Evolutionary conservation across 1,284 basidiomycete species (phyloP).

Genomic region (Phaffia rhodozyma): DNA sequence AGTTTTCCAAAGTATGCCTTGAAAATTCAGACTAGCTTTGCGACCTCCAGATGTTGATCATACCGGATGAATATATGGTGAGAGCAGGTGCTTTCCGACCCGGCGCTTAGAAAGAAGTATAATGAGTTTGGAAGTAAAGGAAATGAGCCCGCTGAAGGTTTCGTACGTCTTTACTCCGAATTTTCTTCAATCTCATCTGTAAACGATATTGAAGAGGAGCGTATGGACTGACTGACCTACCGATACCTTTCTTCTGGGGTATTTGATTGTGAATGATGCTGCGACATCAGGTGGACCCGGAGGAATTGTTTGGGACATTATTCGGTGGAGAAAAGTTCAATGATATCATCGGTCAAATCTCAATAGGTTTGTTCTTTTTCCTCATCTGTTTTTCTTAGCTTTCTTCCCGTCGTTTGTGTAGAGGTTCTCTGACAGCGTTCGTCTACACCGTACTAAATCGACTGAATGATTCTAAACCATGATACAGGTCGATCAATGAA

Average conservation of each 20-base stretch:
- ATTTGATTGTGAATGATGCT: constrained; percentile 21
- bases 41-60: not conserved
- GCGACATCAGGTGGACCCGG: constrained; percentile 45
- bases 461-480: constrained; percentile 35
- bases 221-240: too few relatives aligned
- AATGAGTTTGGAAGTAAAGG: constrained; percentile 56
- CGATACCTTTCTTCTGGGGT: not conserved
- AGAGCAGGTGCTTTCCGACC: constrained; percentile 70
- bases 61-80: not conserved
- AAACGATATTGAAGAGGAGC: not conserved
- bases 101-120: constrained; percentile 72
- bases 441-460: not conserved
- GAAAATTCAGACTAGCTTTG: not conserved
- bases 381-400: not conserved
- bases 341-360: constrained; percentile 41
- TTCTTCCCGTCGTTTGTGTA: too few relatives aligned
- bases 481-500: constrained; percentile 94
- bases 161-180: constrained; percentile 19
- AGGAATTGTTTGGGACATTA: constrained; percentile 85
- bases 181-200: not conserved
- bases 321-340: constrained; percentile 51
- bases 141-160: constrained; percentile 31
- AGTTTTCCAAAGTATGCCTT: not conserved
- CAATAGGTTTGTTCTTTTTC: constrained; percentile 30
- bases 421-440: not conserved